A percentile compares a stretch with the other conserved stretches of the same genome.
phyloP scores from a whole-genome alignment of 2,329 filamentous ascomycete genomes.

The Dothidotthia symphoricarpi region DNA sequence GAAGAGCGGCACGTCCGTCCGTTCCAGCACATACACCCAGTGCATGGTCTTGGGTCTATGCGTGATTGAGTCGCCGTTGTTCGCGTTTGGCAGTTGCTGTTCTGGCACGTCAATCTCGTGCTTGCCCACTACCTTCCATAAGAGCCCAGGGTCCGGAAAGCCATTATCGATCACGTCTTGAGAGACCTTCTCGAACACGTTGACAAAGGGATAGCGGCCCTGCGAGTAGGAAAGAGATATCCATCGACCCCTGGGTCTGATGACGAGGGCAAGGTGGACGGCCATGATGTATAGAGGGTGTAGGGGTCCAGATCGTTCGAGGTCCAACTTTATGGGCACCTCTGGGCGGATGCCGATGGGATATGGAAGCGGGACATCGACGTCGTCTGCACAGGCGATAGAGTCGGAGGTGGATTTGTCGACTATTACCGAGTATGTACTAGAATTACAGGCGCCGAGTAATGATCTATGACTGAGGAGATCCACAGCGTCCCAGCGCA shows the following conservation, averaged over 20 bases:
- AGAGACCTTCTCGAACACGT: constrained; percentile 2
- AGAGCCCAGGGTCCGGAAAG: constrained; percentile 38
- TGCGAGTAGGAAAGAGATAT: constrained; percentile 42
- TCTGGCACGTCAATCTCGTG: constrained; percentile 31
- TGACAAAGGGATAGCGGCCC: constrained; percentile 42
- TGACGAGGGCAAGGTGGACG: constrained; percentile 41
- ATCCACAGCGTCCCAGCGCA: constrained; percentile 38
- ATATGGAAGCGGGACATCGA: constrained; percentile 33
- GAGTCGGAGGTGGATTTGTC: constrained; percentile 43
- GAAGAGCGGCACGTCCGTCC: constrained; percentile 34
- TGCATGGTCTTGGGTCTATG: constrained; percentile 40
- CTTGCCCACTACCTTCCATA: constrained; percentile 41
- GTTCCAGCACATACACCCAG: constrained; percentile 42
- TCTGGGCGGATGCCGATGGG: constrained; percentile 15
- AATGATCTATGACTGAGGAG: constrained; percentile 38
- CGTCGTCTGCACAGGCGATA: constrained; percentile 39
- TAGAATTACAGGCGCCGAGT: constrained; percentile 19
- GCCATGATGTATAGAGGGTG: constrained; percentile 43
- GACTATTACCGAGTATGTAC: constrained; percentile 35
- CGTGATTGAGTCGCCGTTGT: constrained; percentile 13
- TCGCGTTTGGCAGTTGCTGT: constrained; percentile 10
- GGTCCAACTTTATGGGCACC: background rate
- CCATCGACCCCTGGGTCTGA: constrained; percentile 41
- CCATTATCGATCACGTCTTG: constrained; percentile 22
- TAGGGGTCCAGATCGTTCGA: constrained; percentile 17